A percentile compares a stretch with the other conserved stretches of the same genome.
These are phyloP conservation scores for Pisolithus tinctorius DNA, from an alignment of 768 basidiomycete genomes.

Conservation along the genomic window DNA sequence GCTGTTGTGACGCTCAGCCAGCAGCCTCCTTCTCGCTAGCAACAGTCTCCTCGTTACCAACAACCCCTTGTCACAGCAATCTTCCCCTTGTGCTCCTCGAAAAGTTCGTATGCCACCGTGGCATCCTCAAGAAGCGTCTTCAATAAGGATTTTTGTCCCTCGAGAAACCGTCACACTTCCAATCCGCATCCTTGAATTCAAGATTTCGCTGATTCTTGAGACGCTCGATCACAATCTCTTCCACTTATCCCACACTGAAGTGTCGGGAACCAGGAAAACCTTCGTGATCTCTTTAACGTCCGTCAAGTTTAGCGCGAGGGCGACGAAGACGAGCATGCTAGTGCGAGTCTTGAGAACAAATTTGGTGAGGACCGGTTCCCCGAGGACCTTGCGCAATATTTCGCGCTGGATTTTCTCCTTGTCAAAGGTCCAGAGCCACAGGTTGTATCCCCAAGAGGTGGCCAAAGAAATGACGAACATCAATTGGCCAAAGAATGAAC, in stretches of 20 bases:
- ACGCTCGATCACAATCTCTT: neutral
- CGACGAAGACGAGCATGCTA: neutral
- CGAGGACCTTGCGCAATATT: slow-evolving; percentile 4
- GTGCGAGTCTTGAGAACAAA: slow-evolving; percentile 1
- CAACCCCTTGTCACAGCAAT: neutral
- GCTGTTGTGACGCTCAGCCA: no score
- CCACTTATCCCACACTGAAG: neutral
- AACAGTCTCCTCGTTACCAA: no score
- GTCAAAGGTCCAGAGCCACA: slow-evolving; percentile 26
- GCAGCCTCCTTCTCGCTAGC: neutral
- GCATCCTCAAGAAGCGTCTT: neutral
- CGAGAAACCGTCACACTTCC: neutral
- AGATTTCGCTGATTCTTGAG: neutral
- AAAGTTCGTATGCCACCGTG: neutral
- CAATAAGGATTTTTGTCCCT: neutral
- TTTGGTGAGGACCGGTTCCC: neutral
- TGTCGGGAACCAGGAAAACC: neutral
- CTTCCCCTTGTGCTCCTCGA: neutral
- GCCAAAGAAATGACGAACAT: slow-evolving; percentile 28
- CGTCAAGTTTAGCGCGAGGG: neutral
- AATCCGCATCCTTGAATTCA: neutral
- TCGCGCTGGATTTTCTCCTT: slow-evolving; percentile 15
- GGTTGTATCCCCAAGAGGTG: slow-evolving; percentile 29
- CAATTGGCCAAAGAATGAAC: slow-evolving; percentile 27
- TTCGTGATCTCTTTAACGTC: neutral